A percentile compares a stretch with the other conserved stretches of the same genome.
Evolutionary conservation across 176 grass and related monocot species (phyloP).

Genomic region (Zoysia pacifica): DNA sequence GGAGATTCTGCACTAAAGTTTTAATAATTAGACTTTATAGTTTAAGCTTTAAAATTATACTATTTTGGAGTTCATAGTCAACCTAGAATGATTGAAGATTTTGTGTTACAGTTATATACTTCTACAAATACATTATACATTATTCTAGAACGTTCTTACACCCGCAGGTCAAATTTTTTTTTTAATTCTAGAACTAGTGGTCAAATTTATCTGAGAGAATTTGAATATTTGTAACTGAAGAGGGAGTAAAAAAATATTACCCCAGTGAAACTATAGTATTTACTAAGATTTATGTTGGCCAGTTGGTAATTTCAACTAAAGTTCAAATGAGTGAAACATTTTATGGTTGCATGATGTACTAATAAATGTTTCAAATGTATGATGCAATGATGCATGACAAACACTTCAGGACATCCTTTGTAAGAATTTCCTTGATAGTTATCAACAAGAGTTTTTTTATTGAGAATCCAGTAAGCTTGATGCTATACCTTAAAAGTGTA

Average conservation of each 20-base stretch:
- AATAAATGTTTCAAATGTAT: constrained; percentile 15
- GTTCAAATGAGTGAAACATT: neutral
- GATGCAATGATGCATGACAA: constrained; percentile 23
- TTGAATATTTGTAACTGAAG: neutral
- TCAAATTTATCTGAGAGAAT: neutral
- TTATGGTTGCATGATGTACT: constrained; percentile 18
- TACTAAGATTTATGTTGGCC: neutral
- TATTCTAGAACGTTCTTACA: neutral
- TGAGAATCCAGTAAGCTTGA: constrained; percentile 9
- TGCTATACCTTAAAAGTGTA: constrained; percentile 22
- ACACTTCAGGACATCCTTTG: neutral
- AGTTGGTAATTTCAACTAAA: neutral
- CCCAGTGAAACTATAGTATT: neutral
- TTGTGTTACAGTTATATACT: neutral
- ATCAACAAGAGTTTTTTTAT: neutral
- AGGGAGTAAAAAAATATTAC: neutral
- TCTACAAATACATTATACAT: neutral
- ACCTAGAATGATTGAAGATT: constrained; percentile 7
- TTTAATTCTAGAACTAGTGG: neutral
- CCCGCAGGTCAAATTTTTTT: too few species aligned
- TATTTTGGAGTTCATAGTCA: neutral
- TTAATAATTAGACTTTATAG: neutral
- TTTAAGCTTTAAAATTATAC: neutral
- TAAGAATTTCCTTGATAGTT: constrained; percentile 21
- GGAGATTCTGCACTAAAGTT: neutral